Evolutionary conservation across 1,139 yeast species (phyloP), one percentile per base, ranked within the genome.

Genomic region (Suhomyces bribrorum): DNA sequence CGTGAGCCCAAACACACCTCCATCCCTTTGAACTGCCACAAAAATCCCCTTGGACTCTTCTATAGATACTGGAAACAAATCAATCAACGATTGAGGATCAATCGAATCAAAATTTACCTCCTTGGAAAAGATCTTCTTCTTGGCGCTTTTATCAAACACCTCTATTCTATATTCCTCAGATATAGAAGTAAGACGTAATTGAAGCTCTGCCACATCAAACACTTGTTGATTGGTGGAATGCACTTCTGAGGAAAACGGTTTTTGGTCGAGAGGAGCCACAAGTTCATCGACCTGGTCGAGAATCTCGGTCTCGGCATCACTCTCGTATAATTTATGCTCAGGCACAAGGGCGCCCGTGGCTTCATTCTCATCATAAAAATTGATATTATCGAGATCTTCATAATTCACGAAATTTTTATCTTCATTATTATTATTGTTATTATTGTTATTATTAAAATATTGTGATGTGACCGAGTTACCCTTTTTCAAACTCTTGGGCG

Each of bases 251-350:
- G 34, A 16, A 14, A 33, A 32, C 2, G 40, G 37, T 11, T 30
- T 25, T 16, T 33, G 20, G 24, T 33, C 40, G n/a, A 37, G 37
- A 5, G 40, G 40, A 5, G 37, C 34, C 3, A 33, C 34, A 16
- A 32, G 31, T 11, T 32, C 34, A 13, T 39, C 43, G 26, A 34
- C 38, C 15, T 46, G 41, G 18, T 48, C 53, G 12, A 45, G 31
- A 5, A 48, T 40, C 17, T 47, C 53, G 5, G 53, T 50, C 32
- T 49, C 54, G 1, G 51, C 47, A 27, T 50, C 54, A 24, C 54
- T 49, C 14, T 49, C 53, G 14, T 44, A 44, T 1, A 36, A 36
- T 9, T 31, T 29, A 17, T 29, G 14, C 9, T 26, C 37, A 8
- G 23, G 15, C 8, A 43, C 29, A 7, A 29, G 38, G n/a, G 24